Evolutionary conservation across 345 rosid species (phyloP).

Genomic region (Syzygium aqueum): DNA sequence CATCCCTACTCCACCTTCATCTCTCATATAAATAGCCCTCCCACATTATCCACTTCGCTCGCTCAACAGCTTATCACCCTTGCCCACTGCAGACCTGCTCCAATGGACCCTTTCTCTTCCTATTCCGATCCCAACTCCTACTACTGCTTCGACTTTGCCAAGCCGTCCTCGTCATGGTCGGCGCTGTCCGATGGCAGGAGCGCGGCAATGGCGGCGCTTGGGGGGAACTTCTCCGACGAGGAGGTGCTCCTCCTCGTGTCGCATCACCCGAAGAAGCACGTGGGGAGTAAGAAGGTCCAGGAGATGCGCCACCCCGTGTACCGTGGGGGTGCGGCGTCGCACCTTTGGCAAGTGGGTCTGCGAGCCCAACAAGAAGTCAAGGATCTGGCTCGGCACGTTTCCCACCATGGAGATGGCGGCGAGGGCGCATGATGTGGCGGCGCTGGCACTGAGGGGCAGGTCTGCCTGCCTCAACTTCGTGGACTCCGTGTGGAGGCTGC

Average conservation of each 20-base stretch:
- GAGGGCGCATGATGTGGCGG: constrained; percentile 89
- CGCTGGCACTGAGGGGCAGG: constrained; percentile 52
- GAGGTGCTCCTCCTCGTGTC: constrained; percentile 53
- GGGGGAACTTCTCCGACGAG: constrained; percentile 30
- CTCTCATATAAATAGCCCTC: background rate
- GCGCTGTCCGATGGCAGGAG: constrained; percentile 21
- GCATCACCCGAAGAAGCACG: constrained; percentile 62
- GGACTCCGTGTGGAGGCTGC: constrained; percentile 73
- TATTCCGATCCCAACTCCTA: constrained; percentile 10
- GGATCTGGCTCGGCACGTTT: constrained; percentile 90
- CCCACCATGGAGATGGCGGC: constrained; percentile 82
- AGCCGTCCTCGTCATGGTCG: background rate
- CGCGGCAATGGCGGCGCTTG: too few relatives aligned
- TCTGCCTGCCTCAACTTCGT: constrained; percentile 83
- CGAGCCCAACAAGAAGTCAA: constrained; percentile 73
- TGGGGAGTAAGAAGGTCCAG: constrained; percentile 76
- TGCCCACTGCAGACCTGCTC: background rate
- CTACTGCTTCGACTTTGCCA: background rate
- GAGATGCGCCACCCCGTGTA: constrained; percentile 89
- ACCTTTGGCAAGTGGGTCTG: constrained; percentile 85
- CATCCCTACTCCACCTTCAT: background rate
- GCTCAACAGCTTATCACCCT: background rate
- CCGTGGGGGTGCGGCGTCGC: constrained; percentile 71
- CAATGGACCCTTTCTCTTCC: constrained; percentile 13
- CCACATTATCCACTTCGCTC: background rate